Conservation (phyloP, 768 basidiomycete genomes). For the Collybia nuda region DNA sequence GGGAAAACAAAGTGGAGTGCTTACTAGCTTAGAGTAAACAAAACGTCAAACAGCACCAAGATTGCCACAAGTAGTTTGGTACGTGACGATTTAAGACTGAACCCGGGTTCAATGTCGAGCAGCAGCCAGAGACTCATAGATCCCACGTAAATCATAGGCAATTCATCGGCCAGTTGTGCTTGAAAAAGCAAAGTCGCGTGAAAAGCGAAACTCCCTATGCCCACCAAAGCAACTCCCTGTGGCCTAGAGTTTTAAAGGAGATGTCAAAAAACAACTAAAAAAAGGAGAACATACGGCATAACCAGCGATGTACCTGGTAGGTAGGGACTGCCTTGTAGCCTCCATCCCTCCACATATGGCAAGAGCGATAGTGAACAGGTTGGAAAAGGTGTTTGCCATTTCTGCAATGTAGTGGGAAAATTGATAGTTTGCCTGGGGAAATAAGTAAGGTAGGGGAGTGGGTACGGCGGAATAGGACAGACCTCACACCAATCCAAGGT, state of each 20-base stretch:
- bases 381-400: conserved; percentile 73
- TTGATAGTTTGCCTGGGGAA: conserved; percentile 66
- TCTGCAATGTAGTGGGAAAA: conserved; percentile 79
- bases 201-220: conserved; percentile 77
- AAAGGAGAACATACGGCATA: conserved; percentile 32
- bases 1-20: conserved; percentile 23
- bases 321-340: conserved; percentile 32
- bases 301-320: conserved; percentile 40
- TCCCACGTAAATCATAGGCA: conserved; percentile 79
- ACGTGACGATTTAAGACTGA: conserved; percentile 32
- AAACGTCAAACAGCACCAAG: conserved; percentile 47
- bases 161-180: conserved; percentile 79
- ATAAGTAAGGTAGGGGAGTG: background rate
- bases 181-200: conserved; percentile 75
- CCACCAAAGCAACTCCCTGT: conserved; percentile 68
- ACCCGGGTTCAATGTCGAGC: conserved; percentile 58
- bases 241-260: background rate
- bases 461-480: conserved; percentile 8
- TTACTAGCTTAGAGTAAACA: conserved; percentile 77
- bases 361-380: conserved; percentile 56
- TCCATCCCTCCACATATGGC: conserved; percentile 48
- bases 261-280: background rate
- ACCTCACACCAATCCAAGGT: conserved; percentile 79
- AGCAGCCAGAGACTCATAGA: conserved; percentile 60
- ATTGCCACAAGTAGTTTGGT: conserved; percentile 38